Conservation (phyloP, 495 filamentous ascomycete genomes). For the Penicillium cosmopolitanum region DNA sequence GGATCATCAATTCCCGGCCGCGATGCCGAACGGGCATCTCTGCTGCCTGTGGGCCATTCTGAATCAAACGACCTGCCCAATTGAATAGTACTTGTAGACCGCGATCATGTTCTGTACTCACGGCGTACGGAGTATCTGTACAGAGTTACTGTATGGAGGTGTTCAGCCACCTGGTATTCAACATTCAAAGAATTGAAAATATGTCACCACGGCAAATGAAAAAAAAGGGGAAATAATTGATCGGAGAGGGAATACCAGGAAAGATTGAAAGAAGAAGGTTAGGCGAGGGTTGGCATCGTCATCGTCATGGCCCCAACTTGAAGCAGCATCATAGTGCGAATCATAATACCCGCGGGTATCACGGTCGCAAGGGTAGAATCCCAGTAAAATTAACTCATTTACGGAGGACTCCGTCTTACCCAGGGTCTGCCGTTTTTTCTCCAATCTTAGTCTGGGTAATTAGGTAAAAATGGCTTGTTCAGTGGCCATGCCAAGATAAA, state of each 20-base stretch:
- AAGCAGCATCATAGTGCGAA: not conserved
- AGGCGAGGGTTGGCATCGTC: conserved; percentile 19
- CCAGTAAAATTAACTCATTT: not conserved
- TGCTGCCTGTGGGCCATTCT: not conserved
- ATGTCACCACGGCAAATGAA: too few relatives aligned
- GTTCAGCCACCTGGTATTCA: too few relatives aligned
- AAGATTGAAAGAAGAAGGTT: conserved; percentile 30
- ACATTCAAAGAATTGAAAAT: too few relatives aligned
- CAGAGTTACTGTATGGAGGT: too few relatives aligned
- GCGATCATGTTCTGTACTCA: too few relatives aligned
- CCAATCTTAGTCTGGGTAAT: not conserved
- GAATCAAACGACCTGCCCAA: not conserved
- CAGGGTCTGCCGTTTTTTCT: not conserved
- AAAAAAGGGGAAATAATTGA: not conserved
- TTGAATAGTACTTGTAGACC: not conserved
- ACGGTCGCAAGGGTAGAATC: not conserved
- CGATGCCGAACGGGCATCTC: conserved; percentile 19
- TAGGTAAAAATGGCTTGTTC: not conserved
- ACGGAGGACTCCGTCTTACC: not conserved
- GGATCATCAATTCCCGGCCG: conserved; percentile 24
- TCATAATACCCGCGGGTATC: not conserved
- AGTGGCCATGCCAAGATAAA: not conserved
- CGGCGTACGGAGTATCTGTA: too few relatives aligned
- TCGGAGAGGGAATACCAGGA: not conserved
- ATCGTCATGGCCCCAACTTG: not conserved